Conservation (phyloP, 2,329 filamentous ascomycete species). For the Claviceps quebecensis region DNA sequence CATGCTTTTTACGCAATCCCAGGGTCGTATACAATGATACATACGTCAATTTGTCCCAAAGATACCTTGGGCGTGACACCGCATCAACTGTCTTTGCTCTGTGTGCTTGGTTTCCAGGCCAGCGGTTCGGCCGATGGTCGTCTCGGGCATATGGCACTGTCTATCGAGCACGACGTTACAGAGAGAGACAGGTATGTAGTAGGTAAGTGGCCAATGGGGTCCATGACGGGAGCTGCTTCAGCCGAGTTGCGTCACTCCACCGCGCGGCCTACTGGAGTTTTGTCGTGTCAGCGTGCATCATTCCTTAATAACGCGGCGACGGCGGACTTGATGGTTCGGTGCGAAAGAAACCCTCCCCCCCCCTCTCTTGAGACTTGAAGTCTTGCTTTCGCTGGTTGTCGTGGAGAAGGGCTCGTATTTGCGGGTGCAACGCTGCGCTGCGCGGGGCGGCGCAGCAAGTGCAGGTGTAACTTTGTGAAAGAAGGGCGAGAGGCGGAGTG, state of each 20-base stretch:
- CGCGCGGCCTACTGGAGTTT: neutral
- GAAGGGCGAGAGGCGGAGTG: neutral
- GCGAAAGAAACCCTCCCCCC: too few relatives aligned
- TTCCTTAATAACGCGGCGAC: too few relatives aligned
- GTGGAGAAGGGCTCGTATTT: conserved; percentile 1
- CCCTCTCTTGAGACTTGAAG: too few relatives aligned
- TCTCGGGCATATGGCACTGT: neutral
- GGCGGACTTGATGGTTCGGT: too few relatives aligned
- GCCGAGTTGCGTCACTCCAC: neutral
- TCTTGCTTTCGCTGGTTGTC: too few relatives aligned
- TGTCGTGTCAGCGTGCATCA: too few relatives aligned
- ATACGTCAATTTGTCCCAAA: too few relatives aligned
- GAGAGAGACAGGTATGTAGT: neutral
- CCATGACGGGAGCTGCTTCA: too few relatives aligned
- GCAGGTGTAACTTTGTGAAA: conserved; percentile 2
- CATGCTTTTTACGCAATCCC: too few relatives aligned
- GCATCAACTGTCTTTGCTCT: neutral
- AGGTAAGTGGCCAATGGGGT: neutral
- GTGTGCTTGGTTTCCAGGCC: neutral
- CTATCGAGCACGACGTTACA: too few relatives aligned
- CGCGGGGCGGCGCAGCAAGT: neutral
- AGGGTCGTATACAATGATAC: too few relatives aligned
- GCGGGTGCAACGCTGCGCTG: conserved; percentile 4
- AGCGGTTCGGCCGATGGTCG: neutral
- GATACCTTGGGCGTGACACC: neutral